A percentile compares a stretch with the other conserved stretches of the same genome.
These are phyloP conservation scores for Powellomyces hirtus DNA, from an alignment of 192 early-diverging fungal genomes.

Conservation along the genomic window DNA sequence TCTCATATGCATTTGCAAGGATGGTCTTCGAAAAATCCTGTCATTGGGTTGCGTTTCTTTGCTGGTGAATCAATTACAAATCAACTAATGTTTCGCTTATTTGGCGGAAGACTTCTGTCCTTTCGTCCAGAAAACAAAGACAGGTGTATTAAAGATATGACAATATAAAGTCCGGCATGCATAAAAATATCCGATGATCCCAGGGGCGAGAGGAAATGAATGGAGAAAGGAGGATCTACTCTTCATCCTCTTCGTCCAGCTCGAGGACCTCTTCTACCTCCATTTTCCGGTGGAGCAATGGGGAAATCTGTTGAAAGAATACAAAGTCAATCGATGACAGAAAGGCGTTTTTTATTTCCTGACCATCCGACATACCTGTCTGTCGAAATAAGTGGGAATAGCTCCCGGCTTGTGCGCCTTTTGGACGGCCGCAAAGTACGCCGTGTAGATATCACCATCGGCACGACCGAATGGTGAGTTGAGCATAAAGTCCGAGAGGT, in stretches of 20 bases:
- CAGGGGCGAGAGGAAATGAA: too few species aligned
- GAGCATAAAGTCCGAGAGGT: constrained; percentile 83
- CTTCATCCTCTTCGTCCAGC: constrained; percentile 26
- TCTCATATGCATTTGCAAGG: too few species aligned
- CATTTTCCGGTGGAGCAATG: constrained; percentile 26
- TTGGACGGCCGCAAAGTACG: constrained; percentile 84
- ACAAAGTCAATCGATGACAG: background rate
- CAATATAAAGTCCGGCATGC: too few species aligned
- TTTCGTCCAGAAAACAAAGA: too few species aligned
- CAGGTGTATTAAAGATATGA: too few species aligned
- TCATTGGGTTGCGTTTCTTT: too few species aligned
- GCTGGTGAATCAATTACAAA: too few species aligned
- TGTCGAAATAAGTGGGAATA: constrained; percentile 76
- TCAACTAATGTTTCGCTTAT: too few species aligned
- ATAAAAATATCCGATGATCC: too few species aligned
- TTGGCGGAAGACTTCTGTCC: too few species aligned
- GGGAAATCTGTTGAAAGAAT: constrained; percentile 12
- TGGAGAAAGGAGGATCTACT: constrained; percentile 14
- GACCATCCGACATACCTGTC: constrained; percentile 51
- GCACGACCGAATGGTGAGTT: constrained; percentile 84
- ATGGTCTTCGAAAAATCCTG: too few species aligned
- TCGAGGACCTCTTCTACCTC: constrained; percentile 26
- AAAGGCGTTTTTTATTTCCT: background rate
- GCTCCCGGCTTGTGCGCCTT: constrained; percentile 66
- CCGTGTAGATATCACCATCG: constrained; percentile 73